A percentile compares a stretch with the other conserved stretches of the same genome.
Evolutionary conservation across 2,329 filamentous ascomycete species (phyloP).

Genomic region (Colletotrichum costaricense): DNA sequence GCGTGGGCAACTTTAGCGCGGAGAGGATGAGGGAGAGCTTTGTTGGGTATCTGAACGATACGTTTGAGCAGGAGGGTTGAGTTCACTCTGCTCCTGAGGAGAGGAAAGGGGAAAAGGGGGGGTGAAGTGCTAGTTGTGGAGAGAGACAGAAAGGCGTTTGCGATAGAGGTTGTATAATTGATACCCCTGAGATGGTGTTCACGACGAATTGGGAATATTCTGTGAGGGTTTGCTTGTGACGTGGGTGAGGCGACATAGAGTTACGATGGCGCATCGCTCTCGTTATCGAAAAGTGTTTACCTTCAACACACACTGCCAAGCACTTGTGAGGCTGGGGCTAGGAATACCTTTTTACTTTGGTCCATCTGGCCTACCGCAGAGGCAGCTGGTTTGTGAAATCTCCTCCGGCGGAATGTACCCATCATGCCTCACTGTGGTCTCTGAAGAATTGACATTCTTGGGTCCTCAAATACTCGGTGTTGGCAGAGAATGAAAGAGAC

Average conservation of each 20-base stretch:
- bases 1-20: slow-evolving; percentile 63
- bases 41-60: slow-evolving; percentile 74
- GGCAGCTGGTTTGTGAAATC: not conserved
- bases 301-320: not conserved
- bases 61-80: slow-evolving; percentile 69
- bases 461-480: not conserved
- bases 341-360: not conserved
- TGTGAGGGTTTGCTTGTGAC: not conserved
- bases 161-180: not conserved
- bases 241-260: not conserved
- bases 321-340: not conserved
- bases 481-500: not conserved
- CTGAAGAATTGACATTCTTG: not conserved
- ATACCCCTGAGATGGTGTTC: slow-evolving; percentile 11
- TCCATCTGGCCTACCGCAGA: not conserved
- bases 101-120: too few species aligned
- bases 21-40: slow-evolving; percentile 71
- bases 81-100: not conserved
- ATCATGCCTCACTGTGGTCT: not conserved
- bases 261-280: not conserved
- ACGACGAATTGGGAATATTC: not conserved
- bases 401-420: not conserved
- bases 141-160: too few species aligned
- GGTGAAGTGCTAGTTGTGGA: too few species aligned
- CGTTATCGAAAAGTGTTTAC: not conserved